phyloP scores from a whole-genome alignment of 2,329 filamentous ascomycete species.

The Diplodia scrobiculata region DNA sequence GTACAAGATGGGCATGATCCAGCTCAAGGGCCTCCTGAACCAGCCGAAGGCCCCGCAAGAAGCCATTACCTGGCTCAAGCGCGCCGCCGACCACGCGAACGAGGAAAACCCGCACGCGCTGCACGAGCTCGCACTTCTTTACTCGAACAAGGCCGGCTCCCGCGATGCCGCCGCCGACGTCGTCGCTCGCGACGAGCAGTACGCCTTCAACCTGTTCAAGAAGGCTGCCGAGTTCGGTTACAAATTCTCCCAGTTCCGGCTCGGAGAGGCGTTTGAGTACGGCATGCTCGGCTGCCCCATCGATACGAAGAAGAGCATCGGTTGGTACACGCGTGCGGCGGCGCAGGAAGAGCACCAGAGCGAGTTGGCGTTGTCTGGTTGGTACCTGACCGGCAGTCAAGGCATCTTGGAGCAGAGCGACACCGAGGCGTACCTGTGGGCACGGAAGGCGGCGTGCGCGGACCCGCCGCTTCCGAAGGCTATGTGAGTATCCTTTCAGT shows the following conservation, averaged over 20 bases:
- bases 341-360: conserved; percentile 92
- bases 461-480: conserved; percentile 79
- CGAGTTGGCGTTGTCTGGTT: conserved; percentile 62
- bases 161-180: conserved; percentile 48
- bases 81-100: conserved; percentile 85
- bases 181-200: conserved; percentile 77
- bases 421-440: conserved; percentile 96
- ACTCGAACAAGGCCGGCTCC: conserved; percentile 60
- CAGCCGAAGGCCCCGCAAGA: conserved; percentile 81
- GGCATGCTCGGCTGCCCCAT: conserved; percentile 79
- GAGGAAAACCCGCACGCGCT: conserved; percentile 90
- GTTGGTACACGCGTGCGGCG: conserved; percentile 91
- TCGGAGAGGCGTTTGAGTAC: conserved; percentile 88
- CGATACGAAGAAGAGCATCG: conserved; percentile 81
- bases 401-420: conserved; percentile 89
- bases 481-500: conserved; percentile 50
- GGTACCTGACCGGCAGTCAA: conserved; percentile 91
- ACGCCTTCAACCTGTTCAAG: conserved; percentile 78
- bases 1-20: conserved; percentile 98
- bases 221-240: conserved; percentile 87
- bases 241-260: conserved; percentile 89
- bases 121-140: conserved; percentile 75
- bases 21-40: conserved; percentile 89
- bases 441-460: conserved; percentile 84
- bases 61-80: conserved; percentile 88